These are phyloP conservation scores for Sporothrix mexicana DNA, from an alignment of 2,329 filamentous ascomycete genomes.

Conservation along the genomic window DNA sequence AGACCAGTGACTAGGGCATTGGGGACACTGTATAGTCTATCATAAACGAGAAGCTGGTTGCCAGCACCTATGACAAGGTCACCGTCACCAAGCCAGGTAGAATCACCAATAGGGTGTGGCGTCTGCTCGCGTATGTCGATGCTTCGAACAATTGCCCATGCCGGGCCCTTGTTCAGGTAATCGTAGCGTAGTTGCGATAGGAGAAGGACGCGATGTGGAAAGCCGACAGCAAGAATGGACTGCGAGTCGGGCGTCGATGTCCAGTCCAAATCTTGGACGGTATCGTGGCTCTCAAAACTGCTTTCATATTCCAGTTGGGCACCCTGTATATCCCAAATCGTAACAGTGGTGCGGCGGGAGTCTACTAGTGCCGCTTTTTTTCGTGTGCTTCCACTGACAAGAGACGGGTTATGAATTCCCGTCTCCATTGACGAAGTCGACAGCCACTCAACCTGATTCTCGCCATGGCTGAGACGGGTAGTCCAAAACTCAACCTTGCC, in stretches of 20 bases:
- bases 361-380: slow-evolving; percentile 87
- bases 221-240: slow-evolving; percentile 89
- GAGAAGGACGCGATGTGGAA: slow-evolving; percentile 81
- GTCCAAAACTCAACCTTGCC: slow-evolving; percentile 86
- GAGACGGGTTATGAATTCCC: slow-evolving; percentile 70
- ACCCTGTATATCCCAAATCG: slow-evolving; percentile 88
- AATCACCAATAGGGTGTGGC: slow-evolving; percentile 89
- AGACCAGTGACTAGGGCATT: slow-evolving; percentile 63
- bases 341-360: slow-evolving; percentile 72
- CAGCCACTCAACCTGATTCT: slow-evolving; percentile 76
- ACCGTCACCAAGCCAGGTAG: slow-evolving; percentile 86
- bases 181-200: slow-evolving; percentile 89
- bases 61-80: slow-evolving; percentile 87
- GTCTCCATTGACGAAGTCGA: slow-evolving; percentile 83
- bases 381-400: slow-evolving; percentile 84
- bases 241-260: slow-evolving; percentile 88
- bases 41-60: slow-evolving; percentile 87
- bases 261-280: slow-evolving; percentile 89
- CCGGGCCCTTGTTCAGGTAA: slow-evolving; percentile 85
- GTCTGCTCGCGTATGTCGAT: slow-evolving; percentile 82
- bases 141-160: slow-evolving; percentile 84
- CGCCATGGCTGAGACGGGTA: slow-evolving; percentile 68
- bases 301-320: slow-evolving; percentile 82
- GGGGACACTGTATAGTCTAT: slow-evolving; percentile 71
- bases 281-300: slow-evolving; percentile 72